Evolutionary conservation across 768 basidiomycete genomes (phyloP), one percentile per base, ranked within the genome.

Genomic region (Boletus barrowsii): DNA sequence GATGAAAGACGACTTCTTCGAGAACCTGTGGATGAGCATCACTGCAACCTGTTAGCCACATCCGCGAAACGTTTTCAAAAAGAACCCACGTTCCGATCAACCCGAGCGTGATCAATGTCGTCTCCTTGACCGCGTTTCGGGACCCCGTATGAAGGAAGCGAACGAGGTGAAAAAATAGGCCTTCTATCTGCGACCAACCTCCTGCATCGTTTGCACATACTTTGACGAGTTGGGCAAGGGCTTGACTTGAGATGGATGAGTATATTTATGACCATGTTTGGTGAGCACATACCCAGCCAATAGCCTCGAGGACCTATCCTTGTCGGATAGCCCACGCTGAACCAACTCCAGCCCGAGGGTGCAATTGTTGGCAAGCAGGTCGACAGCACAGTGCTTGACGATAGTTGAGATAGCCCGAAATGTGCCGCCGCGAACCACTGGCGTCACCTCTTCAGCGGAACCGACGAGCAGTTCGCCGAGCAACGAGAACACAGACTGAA

Each of bases 91-190:
- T 72, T 54, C 76, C 81, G 51, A 88, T 78, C 4, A 70, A 68
- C 32, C 87, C 87, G 5, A 85, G 73, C 14, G 83, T 78, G 4
- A 89, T 73, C 15, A 90, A 64, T 2, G 83, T 69, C 0, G 87
- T 87, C 66, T 93, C 90, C 60, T 78, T 81, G 11, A 82, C 68
- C 3, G 76, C 69, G 45, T 77, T 68, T 55, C 76, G 81, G 17
- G 60, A 37, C 3, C 70, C 70, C 1, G 61, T 60, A 20, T 81
- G 77, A 40, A 88, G 76, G 22, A 80, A 64, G 9, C 73, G 69
- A 59, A 80, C 75, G 2, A 90, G 63, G 35, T 72, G 70, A 26
- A 68, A 69, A 60, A 83, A 83, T 26, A 80, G 61, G 1, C 57
- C 49, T 43, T 78, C 78, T 6, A 76, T 70, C 8, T 68, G 65